Evolutionary conservation across 768 basidiomycete genomes (phyloP).

Genomic region (Phylloporus rhodoxanthus): DNA sequence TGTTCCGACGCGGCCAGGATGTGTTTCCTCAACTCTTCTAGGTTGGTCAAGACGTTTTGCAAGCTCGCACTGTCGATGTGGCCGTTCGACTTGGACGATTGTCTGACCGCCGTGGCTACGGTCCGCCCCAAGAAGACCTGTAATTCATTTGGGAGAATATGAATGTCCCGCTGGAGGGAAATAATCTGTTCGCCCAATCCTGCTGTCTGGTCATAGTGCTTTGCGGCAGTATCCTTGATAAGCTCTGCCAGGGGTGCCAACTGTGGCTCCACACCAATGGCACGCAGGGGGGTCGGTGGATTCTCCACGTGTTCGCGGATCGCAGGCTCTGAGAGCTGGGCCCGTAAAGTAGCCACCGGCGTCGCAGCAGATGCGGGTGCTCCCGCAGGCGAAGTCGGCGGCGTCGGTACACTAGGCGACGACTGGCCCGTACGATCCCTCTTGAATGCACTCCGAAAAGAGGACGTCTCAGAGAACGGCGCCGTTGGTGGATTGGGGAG

Average conservation of each 20-base stretch:
- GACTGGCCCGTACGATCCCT: constrained; percentile 1
- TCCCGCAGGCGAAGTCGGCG: constrained; percentile 12
- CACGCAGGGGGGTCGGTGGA: constrained; percentile 8
- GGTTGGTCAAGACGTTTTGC: constrained; percentile 6
- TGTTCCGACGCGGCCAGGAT: constrained; percentile 4
- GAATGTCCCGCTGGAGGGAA: constrained; percentile 28
- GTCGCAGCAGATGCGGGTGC: background rate
- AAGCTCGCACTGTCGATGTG: background rate
- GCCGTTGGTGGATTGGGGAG: constrained; percentile 15
- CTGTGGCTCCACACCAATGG: constrained; percentile 11
- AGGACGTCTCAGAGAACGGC: constrained; percentile 6
- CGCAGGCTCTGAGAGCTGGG: constrained; percentile 19
- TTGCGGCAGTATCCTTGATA: constrained; percentile 32
- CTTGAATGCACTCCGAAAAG: constrained; percentile 23
- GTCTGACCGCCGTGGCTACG: constrained; percentile 2
- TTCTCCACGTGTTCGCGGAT: constrained; percentile 16
- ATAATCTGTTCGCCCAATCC: constrained; percentile 31
- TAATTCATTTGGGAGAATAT: constrained; percentile 26
- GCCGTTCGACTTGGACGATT: background rate
- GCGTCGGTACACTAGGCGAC: background rate
- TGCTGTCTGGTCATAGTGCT: constrained; percentile 33
- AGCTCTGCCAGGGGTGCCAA: constrained; percentile 29
- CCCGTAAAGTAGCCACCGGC: constrained; percentile 6
- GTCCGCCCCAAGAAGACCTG: constrained; percentile 11
- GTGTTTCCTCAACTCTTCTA: constrained; percentile 19